Conservation (phyloP, 1,139 yeast genomes). For the Suhomyces terraborum region DNA sequence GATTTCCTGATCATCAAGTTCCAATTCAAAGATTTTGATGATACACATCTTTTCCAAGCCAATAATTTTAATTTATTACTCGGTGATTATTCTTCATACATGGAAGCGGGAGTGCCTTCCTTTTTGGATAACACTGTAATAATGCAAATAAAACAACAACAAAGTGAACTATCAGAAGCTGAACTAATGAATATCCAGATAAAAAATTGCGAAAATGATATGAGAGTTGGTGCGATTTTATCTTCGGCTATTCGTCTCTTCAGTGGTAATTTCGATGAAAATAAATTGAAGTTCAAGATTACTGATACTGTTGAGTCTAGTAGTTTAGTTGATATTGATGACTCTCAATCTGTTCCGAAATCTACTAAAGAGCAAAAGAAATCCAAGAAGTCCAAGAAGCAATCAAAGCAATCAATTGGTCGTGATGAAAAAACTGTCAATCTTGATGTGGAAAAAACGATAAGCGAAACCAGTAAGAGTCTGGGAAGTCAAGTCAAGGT, state of each 20-base stretch:
- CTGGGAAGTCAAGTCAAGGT: conserved; percentile 12
- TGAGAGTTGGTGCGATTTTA: conserved; percentile 27
- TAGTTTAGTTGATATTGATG: conserved; percentile 13
- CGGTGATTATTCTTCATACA: conserved; percentile 33
- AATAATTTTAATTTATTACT: conserved; percentile 34
- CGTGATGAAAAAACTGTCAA: conserved; percentile 1
- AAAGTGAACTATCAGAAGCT: neutral
- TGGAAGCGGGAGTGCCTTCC: conserved; percentile 25
- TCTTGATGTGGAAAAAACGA: conserved; percentile 6
- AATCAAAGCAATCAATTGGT: conserved; percentile 1
- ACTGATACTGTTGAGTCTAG: conserved; percentile 2
- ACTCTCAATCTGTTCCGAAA: conserved; percentile 12
- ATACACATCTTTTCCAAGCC: conserved; percentile 41
- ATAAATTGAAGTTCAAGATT: conserved; percentile 10
- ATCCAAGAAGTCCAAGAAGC: conserved; percentile 10
- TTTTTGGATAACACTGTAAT: conserved; percentile 28
- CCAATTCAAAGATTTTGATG: conserved; percentile 62
- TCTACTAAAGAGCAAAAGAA: neutral
- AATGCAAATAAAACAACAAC: conserved; percentile 7
- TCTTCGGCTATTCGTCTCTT: conserved; percentile 23
- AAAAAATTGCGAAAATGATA: conserved; percentile 25
- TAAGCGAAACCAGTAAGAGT: conserved; percentile 3
- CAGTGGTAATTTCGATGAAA: conserved; percentile 15
- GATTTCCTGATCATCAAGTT: conserved; percentile 58
- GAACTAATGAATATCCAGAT: conserved; percentile 15